Evolutionary conservation across 2,329 filamentous ascomycete species (phyloP).

Genomic region (Scedosporium dehoogii): DNA sequence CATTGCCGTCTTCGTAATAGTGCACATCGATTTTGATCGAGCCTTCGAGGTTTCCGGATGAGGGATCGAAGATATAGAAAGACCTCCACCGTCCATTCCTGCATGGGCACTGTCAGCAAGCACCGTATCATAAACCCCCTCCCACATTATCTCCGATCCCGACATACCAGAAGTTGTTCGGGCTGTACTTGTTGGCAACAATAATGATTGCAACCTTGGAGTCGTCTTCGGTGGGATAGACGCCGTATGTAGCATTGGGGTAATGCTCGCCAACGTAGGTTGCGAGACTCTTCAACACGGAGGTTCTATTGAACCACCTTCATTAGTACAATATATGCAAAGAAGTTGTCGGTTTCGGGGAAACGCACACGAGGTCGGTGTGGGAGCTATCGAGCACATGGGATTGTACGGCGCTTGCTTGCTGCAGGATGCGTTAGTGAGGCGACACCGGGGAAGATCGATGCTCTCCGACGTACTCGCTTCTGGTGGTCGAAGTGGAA

Average conservation of each 20-base stretch:
- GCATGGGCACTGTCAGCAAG: conserved; percentile 12
- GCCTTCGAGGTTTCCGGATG: conserved; percentile 60
- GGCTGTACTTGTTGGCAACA: conserved; percentile 94
- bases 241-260: conserved; percentile 67
- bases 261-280: conserved; percentile 83
- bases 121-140: background rate
- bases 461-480: conserved; percentile 41
- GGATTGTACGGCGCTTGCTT: conserved; percentile 74
- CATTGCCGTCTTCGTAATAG: conserved; percentile 99
- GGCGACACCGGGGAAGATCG: background rate
- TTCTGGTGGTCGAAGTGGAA: conserved; percentile 81
- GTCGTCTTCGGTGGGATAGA: conserved; percentile 71
- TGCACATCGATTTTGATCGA: conserved; percentile 90
- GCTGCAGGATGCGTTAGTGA: conserved; percentile 34
- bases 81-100: conserved; percentile 97
- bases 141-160: background rate
- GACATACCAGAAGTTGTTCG: conserved; percentile 86
- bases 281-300: conserved; percentile 66
- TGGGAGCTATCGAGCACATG: conserved; percentile 68
- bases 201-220: conserved; percentile 69
- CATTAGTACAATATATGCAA: background rate
- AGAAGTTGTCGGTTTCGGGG: background rate
- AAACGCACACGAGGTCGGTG: conserved; percentile 62
- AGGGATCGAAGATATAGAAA: conserved; percentile 67
- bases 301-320: conserved; percentile 53